A percentile compares a stretch with the other conserved stretches of the same genome.
phyloP scores from a whole-genome alignment of 306 rosid species.

The Delonix regia region DNA sequence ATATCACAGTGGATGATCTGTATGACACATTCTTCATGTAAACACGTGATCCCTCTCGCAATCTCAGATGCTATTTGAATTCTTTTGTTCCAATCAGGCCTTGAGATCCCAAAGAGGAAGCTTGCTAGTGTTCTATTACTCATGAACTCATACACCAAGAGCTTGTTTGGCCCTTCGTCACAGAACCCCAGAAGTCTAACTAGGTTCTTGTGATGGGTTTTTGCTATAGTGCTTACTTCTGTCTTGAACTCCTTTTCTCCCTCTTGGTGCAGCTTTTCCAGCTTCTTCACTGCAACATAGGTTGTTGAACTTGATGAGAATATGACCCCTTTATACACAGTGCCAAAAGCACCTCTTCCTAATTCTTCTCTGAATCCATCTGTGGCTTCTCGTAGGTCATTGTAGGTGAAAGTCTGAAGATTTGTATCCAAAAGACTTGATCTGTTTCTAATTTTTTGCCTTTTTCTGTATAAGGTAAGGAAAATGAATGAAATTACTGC shows the following conservation, averaged over 20 bases:
- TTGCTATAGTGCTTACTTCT: constrained; percentile 40
- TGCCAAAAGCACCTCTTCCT: constrained; percentile 39
- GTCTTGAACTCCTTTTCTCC: constrained; percentile 49
- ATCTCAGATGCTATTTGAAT: constrained; percentile 18
- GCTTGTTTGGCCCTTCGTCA: constrained; percentile 18
- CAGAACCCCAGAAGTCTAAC: constrained; percentile 36
- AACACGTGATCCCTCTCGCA: constrained; percentile 12
- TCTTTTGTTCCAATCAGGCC: constrained; percentile 34
- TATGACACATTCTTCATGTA: constrained; percentile 32
- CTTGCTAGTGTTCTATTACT: constrained; percentile 23
- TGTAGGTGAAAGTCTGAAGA: constrained; percentile 1
- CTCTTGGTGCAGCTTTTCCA: constrained; percentile 42
- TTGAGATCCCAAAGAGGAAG: constrained; percentile 29
- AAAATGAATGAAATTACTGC: constrained; percentile 18
- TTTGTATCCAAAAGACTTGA: constrained; percentile 2
- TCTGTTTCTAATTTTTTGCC: neutral
- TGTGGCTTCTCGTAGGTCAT: constrained; percentile 36
- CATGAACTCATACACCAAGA: constrained; percentile 25
- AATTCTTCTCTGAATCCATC: constrained; percentile 34
- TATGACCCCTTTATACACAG: constrained; percentile 39
- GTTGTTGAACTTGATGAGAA: constrained; percentile 11
- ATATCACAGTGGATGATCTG: constrained; percentile 36
- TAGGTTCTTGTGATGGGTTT: constrained; percentile 41
- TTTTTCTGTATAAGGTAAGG: constrained; percentile 21
- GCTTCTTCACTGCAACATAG: constrained; percentile 50